A percentile compares a stretch with the other conserved stretches of the same genome.
These are phyloP conservation scores for Pseudocercospora ulei DNA, from an alignment of 2,329 filamentous ascomycete species.

Conservation along the genomic window DNA sequence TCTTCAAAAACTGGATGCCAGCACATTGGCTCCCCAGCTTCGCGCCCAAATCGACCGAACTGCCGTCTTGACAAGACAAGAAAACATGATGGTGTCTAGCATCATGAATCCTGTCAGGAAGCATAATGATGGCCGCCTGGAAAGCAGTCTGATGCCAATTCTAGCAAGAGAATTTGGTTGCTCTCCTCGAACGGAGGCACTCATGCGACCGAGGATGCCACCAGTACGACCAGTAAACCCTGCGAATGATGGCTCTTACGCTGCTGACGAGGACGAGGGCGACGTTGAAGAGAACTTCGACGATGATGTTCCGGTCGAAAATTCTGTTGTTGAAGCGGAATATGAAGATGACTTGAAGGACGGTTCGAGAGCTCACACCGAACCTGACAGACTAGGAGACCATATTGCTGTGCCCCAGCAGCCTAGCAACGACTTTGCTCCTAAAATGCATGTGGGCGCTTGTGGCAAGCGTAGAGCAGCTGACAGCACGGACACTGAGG, in stretches of 20 bases:
- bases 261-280: conserved; percentile 15
- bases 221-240: conserved; percentile 31
- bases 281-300: conserved; percentile 20
- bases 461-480: conserved; percentile 5
- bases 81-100: conserved; percentile 67
- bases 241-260: neutral
- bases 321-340: conserved; percentile 13
- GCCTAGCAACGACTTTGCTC: too few relatives aligned
- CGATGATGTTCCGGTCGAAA: conserved; percentile 17
- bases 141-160: conserved; percentile 70
- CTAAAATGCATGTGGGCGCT: too few relatives aligned
- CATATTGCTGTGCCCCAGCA: too few relatives aligned
- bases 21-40: conserved; percentile 58
- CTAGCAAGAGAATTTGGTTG: conserved; percentile 56
- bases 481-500: neutral
- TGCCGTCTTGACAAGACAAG: conserved; percentile 60
- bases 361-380: neutral
- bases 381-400: too few relatives aligned
- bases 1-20: conserved; percentile 55
- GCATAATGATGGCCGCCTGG: conserved; percentile 40
- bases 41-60: conserved; percentile 71
- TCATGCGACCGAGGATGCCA: conserved; percentile 49
- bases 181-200: conserved; percentile 59
- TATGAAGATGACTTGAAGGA: conserved; percentile 18
- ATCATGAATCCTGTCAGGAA: conserved; percentile 61